A percentile compares a stretch with the other conserved stretches of the same genome.
phyloP scores from a whole-genome alignment of 2,329 filamentous ascomycete species.

The Cercospora janseana region DNA sequence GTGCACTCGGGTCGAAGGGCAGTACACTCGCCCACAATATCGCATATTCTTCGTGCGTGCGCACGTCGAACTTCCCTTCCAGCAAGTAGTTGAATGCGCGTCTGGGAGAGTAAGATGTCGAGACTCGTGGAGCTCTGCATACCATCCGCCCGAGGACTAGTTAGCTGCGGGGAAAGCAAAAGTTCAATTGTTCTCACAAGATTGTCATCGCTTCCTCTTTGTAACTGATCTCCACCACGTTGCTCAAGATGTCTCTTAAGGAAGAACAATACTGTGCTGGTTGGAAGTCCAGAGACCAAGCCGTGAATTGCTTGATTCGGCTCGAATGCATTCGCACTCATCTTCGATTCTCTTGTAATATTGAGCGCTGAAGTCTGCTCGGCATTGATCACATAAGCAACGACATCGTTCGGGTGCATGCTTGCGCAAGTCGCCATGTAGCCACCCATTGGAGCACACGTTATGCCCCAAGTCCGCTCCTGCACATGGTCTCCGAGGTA shows the following conservation, averaged over 20 bases:
- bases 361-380: conserved; percentile 39
- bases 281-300: background rate
- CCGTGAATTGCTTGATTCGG: background rate
- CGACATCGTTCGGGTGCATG: conserved; percentile 56
- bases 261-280: conserved; percentile 11
- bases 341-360: conserved; percentile 3
- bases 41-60: conserved; percentile 10
- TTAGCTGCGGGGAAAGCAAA: background rate
- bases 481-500: conserved; percentile 51
- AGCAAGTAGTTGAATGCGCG: background rate
- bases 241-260: conserved; percentile 7
- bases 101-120: background rate
- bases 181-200: background rate
- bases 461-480: conserved; percentile 56
- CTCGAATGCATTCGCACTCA: background rate
- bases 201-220: background rate
- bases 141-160: background rate
- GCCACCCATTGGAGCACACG: conserved; percentile 47
- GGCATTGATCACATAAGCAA: conserved; percentile 54
- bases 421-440: conserved; percentile 52
- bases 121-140: background rate
- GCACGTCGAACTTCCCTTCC: conserved; percentile 2
- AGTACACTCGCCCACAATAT: background rate
- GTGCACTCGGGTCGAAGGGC: background rate
- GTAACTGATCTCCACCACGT: background rate